Base-by-base conservation (phyloP, 2,329 filamentous ascomycete species). In the Aspergillus eucalypticola region DNA sequence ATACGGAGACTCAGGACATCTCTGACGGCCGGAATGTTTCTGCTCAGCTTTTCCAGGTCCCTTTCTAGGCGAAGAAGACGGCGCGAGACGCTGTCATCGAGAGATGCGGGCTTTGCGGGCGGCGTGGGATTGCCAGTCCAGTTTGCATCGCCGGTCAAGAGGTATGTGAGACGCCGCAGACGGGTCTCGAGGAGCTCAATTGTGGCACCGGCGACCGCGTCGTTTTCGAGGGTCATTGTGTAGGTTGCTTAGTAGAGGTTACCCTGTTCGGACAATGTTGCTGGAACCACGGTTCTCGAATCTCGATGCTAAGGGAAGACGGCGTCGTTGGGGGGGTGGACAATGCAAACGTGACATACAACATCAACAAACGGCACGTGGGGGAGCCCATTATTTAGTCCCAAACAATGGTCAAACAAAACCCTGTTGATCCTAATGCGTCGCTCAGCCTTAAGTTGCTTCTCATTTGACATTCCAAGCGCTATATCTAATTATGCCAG, bases 141-240 rank as follows among this genome's bases (percentile, higher is more conserved):
- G 64, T 73, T 71, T 19, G 74, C 72, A 54, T 72, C 69, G 56
- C 79, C 79, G 10, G 74, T 78, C 11, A 81, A 70, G 48, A 81
- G 73, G 65, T 77, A 81, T 61, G 79, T 76, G 55, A 81, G 71
- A 50, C 77, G 73, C 54, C 72, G 75, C 10, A 81, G 72, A 53
- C 79, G 78, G 8, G 73, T 71, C 62, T 80, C 76, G 10, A 81
- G 76, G 48, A 80, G 73, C 56, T 78, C 75, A 17, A 79, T 75
- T 3, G 77, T 78, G 19, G 76, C 75, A 5, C 73, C 70, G 5
- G 76, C 74, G 46, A 77, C 69, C 8, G 69, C 64, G 23, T 76
- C 73, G 29, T 66, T 72, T 69, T 76, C 73, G 17, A 71, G 57
- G 13, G 71, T 59, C 74, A 76, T 76, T 59, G 35, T 70, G 17